These are phyloP conservation scores for Fragilariopsis cylindrus DNA, from an alignment of 108 stramenopile species.

Conservation along the genomic window DNA sequence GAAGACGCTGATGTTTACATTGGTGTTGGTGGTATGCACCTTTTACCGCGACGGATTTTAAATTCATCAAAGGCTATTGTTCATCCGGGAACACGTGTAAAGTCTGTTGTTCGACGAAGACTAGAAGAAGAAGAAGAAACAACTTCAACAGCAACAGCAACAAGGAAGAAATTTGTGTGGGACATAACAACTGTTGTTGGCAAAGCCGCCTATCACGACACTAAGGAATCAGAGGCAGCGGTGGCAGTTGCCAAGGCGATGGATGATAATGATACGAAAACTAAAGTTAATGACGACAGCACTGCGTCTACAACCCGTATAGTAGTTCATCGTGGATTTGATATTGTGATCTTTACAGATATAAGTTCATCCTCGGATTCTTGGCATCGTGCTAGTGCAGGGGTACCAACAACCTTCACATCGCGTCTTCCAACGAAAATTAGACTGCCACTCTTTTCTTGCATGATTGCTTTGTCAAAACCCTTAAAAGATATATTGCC, in stretches of 20 bases:
- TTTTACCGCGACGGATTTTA: conserved; percentile 20
- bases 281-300: conserved; percentile 4
- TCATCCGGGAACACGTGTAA: conserved; percentile 43
- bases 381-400: conserved; percentile 71
- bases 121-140: neutral
- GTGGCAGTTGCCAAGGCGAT: neutral
- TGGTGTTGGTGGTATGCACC: conserved; percentile 32
- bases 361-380: conserved; percentile 45
- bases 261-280: neutral
- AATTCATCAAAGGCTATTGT: neutral
- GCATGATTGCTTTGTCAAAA: conserved; percentile 45
- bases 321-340: conserved; percentile 31
- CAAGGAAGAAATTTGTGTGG: conserved; percentile 35
- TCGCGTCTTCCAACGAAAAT: conserved; percentile 26
- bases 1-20: conserved; percentile 23
- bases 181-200: conserved; percentile 42
- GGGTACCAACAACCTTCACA: conserved; percentile 50
- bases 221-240: conserved; percentile 34
- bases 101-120: conserved; percentile 30
- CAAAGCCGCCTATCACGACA: conserved; percentile 63
- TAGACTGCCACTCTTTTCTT: conserved; percentile 58
- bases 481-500: conserved; percentile 10
- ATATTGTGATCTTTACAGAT: conserved; percentile 67
- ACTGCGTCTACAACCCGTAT: neutral
- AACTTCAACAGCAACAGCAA: neutral